Conservation (phyloP, 352 stramenopile genomes). For the Blastocystis sp. region DNA sequence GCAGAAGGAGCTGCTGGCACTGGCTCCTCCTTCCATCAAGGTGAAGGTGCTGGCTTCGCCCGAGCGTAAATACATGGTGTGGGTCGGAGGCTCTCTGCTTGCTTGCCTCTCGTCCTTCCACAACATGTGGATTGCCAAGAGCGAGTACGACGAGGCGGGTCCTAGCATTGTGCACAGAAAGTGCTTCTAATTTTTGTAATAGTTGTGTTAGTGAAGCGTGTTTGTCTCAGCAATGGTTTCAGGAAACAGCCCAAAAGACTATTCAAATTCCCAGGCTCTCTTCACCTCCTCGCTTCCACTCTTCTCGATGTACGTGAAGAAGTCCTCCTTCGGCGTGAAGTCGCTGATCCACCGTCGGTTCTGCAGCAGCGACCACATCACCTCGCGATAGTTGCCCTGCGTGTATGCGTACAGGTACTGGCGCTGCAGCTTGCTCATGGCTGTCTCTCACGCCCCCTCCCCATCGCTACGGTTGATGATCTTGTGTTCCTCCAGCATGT, state of each 20-base stretch:
- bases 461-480: background rate
- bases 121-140: slow-evolving; percentile 96
- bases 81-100: slow-evolving; percentile 91
- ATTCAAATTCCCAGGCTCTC: background rate
- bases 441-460: background rate
- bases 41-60: slow-evolving; percentile 84
- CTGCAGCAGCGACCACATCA: background rate
- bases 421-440: slow-evolving; percentile 10
- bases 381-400: slow-evolving; percentile 24
- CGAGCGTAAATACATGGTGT: slow-evolving; percentile 80
- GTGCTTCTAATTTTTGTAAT: background rate
- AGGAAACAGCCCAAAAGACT: background rate
- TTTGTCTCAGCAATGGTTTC: background rate
- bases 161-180: slow-evolving; percentile 74
- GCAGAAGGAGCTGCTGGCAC: slow-evolving; percentile 77
- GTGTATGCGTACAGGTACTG: slow-evolving; percentile 27
- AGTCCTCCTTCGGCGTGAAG: background rate
- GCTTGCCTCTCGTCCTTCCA: slow-evolving; percentile 90
- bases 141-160: slow-evolving; percentile 92
- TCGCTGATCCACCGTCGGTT: slow-evolving; percentile 9
- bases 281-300: background rate
- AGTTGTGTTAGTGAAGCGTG: background rate
- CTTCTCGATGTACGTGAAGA: background rate
- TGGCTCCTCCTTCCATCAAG: slow-evolving; percentile 84
- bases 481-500: slow-evolving; percentile 27